Evolutionary conservation across 768 basidiomycete genomes (phyloP).

Genomic region (Hysterangium stoloniferum): DNA sequence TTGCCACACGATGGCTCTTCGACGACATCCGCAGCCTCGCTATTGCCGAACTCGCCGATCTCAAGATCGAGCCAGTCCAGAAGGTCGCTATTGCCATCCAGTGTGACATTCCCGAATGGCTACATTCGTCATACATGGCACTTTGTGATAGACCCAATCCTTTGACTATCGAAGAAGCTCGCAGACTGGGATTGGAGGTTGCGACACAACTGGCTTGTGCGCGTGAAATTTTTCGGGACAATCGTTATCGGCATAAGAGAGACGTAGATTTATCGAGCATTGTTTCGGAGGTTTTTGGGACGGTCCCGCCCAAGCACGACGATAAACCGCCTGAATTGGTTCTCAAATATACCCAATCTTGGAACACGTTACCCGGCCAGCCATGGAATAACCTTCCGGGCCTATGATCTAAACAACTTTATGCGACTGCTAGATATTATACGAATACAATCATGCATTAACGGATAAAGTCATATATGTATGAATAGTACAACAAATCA

Average conservation of each 20-base stretch:
- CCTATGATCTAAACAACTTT: too few relatives aligned
- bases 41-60: constrained; percentile 33
- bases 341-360: not conserved
- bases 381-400: too few relatives aligned
- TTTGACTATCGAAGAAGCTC: constrained; percentile 45
- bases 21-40: constrained; percentile 29
- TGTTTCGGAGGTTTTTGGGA: constrained; percentile 27
- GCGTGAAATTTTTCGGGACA: constrained; percentile 35
- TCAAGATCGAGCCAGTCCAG: constrained; percentile 42
- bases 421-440: too few relatives aligned
- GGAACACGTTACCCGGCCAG: too few relatives aligned
- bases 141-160: constrained; percentile 46
- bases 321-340: constrained; percentile 11
- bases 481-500: too few relatives aligned
- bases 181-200: constrained; percentile 49
- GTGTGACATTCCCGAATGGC: constrained; percentile 37
- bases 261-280: constrained; percentile 23
- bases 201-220: constrained; percentile 43
- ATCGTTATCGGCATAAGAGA: not conserved
- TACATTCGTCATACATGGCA: constrained; percentile 44
- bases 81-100: constrained; percentile 51
- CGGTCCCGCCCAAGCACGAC: constrained; percentile 13
- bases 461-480: too few relatives aligned
- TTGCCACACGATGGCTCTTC: constrained; percentile 33
- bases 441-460: too few relatives aligned